Percentiles rank a stretch among this genome's conserved stretches.
Evolutionary conservation across 805 yeast species (phyloP).

Genomic region (Tanozyma kutaoensis): DNA sequence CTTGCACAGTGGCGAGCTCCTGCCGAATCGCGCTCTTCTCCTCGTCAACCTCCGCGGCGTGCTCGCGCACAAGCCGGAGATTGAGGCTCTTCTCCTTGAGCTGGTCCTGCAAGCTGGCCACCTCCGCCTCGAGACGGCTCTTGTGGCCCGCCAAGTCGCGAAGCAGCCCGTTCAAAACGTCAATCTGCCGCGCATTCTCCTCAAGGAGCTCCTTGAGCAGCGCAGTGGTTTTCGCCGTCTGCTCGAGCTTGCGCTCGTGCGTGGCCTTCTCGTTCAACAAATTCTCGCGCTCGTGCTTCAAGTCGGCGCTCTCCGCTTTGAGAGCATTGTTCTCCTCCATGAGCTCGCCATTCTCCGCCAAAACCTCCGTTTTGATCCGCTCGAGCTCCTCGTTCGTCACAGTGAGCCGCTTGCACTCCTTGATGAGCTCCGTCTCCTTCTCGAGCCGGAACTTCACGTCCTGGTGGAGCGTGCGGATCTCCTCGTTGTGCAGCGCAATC

Average conservation of each 20-base stretch:
- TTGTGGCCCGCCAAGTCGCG: constrained; percentile 16
- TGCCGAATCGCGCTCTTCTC: constrained; percentile 18
- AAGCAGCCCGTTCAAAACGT: constrained; percentile 22
- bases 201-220: constrained; percentile 46
- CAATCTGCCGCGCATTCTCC: constrained; percentile 51
- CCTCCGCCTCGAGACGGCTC: constrained; percentile 16
- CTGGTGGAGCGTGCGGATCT: constrained; percentile 38
- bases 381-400: constrained; percentile 41
- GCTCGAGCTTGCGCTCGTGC: constrained; percentile 22
- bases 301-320: constrained; percentile 15
- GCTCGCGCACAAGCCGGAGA: constrained; percentile 16
- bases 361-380: constrained; percentile 8
- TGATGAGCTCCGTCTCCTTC: constrained; percentile 53
- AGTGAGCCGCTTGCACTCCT: constrained; percentile 48
- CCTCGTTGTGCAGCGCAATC: constrained; percentile 34
- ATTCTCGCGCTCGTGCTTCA: constrained; percentile 13
- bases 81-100: constrained; percentile 16
- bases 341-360: constrained; percentile 17
- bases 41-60: constrained; percentile 17
- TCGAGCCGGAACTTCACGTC: constrained; percentile 43
- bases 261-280: constrained; percentile 20
- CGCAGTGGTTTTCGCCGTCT: constrained; percentile 34
- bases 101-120: constrained; percentile 12
- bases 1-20: constrained; percentile 17
- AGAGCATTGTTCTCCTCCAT: constrained; percentile 27